Base-by-base conservation (phyloP, 257 asterid species). In the Echium plantagineum region DNA sequence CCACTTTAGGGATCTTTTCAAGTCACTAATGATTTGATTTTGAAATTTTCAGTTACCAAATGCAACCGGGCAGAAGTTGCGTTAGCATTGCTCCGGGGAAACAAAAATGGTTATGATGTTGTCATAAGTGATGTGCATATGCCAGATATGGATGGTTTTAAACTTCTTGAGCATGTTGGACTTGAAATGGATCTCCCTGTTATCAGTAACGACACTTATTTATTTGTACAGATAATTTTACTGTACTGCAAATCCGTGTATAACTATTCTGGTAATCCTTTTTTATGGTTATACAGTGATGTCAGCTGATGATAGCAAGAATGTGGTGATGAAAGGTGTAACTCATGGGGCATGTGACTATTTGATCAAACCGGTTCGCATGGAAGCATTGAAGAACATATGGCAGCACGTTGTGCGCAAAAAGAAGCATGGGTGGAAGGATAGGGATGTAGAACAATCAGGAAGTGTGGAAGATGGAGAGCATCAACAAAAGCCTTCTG, bases 121-220 rank as follows among this genome's bases (percentile, higher is more conserved):
- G 99, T 93, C 53, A 80, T 93, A 65, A 93, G 99, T 63, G 97
- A 93, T 61, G 99, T 93, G 10, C 97, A 89, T 60, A 93, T 93
- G 97, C 99, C 99, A 0, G 97, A 89, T 63, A 86, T 93, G 89
- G 96, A 93, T 71, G 99, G 99, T 49, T 93, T 93, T 68, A 93
- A 89, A 53, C 89, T 93, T 66, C 94, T 93, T 3, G 99, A 89
- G 72, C 78, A 68, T 10, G 75, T 93, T 63, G 99, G 99, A 10
- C 81, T 93, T 0, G 93, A 84, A 74, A 93, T 93, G 99, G 96
- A 93, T 76, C 78, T 93, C 18, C 99, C 99, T 0, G 99, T 93
- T 58, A 93, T 93, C 73, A 89, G 99, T 93, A 74, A 89, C 94
- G 74, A 26, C n/a, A 31, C 7, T 57, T 22, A 57, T 58, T 24